These are phyloP conservation scores for Nemania abortiva DNA, from an alignment of 2,329 filamentous ascomycete genomes.

Conservation along the genomic window DNA sequence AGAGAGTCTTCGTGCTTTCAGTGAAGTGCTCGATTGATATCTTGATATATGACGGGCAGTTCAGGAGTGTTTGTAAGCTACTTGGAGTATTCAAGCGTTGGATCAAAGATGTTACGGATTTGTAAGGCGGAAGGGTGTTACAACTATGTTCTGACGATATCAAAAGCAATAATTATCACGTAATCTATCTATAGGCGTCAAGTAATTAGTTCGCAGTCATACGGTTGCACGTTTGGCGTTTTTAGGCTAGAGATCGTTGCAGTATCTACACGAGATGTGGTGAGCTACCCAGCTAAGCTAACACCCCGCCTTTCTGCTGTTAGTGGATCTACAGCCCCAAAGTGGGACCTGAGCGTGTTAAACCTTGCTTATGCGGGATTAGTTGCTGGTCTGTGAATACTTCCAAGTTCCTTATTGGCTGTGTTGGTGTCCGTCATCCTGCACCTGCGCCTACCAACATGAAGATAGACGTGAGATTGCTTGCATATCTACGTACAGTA, in stretches of 20 bases:
- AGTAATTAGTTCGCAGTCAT: neutral
- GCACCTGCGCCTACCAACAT: too few relatives aligned
- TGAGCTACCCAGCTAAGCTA: neutral
- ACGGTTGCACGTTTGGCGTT: neutral
- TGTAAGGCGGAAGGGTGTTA: slow-evolving; percentile 11
- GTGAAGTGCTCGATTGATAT: neutral
- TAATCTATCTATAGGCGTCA: neutral
- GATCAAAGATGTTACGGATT: slow-evolving; percentile 9
- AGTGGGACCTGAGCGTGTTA: neutral
- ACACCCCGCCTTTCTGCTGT: neutral
- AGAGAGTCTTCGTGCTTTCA: neutral
- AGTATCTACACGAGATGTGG: neutral
- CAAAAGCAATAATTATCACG: neutral
- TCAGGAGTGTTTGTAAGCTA: neutral
- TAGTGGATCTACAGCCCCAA: neutral
- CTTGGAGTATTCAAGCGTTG: neutral
- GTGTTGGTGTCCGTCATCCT: too few relatives aligned
- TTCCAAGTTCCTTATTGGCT: too few relatives aligned
- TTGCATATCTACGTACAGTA: neutral
- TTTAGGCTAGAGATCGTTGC: neutral
- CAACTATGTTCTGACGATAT: neutral
- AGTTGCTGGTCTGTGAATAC: too few relatives aligned
- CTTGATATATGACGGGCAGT: neutral
- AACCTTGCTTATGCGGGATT: neutral
- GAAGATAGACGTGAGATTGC: neutral